Evolutionary conservation across 306 rosid species (phyloP).

Genomic region (Sophora flavescens): DNA sequence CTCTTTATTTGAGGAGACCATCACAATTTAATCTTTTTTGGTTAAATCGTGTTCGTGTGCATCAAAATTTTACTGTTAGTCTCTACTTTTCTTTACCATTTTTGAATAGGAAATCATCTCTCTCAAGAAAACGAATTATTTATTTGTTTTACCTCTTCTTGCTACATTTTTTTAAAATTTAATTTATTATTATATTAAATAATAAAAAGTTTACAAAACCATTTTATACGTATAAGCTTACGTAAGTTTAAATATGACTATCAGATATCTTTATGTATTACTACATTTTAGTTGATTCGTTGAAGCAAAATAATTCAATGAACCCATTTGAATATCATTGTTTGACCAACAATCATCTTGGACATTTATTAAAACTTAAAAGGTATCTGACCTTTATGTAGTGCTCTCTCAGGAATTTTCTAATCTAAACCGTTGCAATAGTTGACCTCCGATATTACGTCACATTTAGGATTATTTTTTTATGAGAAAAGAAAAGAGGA

Average conservation of each 20-base stretch:
- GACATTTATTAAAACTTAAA: not conserved
- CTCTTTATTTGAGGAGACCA: not conserved
- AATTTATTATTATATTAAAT: not conserved
- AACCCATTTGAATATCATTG: not conserved
- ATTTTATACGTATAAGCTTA: not conserved
- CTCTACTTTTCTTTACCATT: not conserved
- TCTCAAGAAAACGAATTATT: not conserved
- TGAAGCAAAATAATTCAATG: conserved; percentile 34
- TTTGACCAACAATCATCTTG: conserved; percentile 12
- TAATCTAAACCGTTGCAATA: conserved; percentile 38
- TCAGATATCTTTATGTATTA: not conserved
- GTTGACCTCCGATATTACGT: not conserved
- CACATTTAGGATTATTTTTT: not conserved
- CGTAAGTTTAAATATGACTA: not conserved
- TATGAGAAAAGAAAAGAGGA: too few species aligned
- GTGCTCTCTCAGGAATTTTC: not conserved
- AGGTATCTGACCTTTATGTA: conserved; percentile 8
- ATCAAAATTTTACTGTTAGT: not conserved
- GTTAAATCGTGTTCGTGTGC: not conserved
- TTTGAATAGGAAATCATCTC: not conserved
- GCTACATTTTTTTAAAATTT: not conserved
- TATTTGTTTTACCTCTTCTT: not conserved
- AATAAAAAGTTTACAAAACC: not conserved
- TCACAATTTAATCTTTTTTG: not conserved
- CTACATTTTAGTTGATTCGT: conserved; percentile 41